phyloP scores from a whole-genome alignment of 805 yeast genomes.

The Sugiyamaella qingdaonensis region DNA sequence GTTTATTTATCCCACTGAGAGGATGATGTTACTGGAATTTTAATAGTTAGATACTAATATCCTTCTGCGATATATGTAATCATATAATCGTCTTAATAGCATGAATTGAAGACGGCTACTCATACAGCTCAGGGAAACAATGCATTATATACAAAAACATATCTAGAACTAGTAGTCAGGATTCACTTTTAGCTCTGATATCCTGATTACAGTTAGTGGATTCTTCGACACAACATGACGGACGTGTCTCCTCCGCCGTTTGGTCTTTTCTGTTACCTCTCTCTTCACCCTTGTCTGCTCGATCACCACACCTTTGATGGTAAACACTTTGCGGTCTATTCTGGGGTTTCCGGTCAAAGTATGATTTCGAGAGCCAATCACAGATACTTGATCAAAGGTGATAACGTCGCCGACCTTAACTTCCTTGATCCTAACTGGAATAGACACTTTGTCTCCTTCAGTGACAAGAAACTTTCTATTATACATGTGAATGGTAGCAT shows the following conservation, averaged over 20 bases:
- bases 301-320: conserved; percentile 65
- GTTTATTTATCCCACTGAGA: conserved; percentile 3
- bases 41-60: too few species aligned
- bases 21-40: background rate
- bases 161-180: conserved; percentile 5
- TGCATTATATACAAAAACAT: conserved; percentile 1
- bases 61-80: too few species aligned
- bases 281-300: conserved; percentile 74
- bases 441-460: conserved; percentile 75
- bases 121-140: background rate
- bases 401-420: conserved; percentile 83
- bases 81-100: too few species aligned
- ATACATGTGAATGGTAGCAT: conserved; percentile 79
- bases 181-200: conserved; percentile 63
- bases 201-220: conserved; percentile 70
- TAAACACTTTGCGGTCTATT: conserved; percentile 49
- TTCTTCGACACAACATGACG: conserved; percentile 65
- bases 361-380: conserved; percentile 81
- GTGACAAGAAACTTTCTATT: conserved; percentile 85
- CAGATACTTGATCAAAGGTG: conserved; percentile 65
- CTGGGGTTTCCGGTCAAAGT: conserved; percentile 54
- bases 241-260: conserved; percentile 74
- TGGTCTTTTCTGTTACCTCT: conserved; percentile 60
- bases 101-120: too few species aligned
- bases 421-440: conserved; percentile 74